Percentiles rank a stretch among this genome's conserved stretches.
These are phyloP conservation scores for Aspergillus viridinutans DNA, from an alignment of 2,329 filamentous ascomycete genomes.

Conservation along the genomic window DNA sequence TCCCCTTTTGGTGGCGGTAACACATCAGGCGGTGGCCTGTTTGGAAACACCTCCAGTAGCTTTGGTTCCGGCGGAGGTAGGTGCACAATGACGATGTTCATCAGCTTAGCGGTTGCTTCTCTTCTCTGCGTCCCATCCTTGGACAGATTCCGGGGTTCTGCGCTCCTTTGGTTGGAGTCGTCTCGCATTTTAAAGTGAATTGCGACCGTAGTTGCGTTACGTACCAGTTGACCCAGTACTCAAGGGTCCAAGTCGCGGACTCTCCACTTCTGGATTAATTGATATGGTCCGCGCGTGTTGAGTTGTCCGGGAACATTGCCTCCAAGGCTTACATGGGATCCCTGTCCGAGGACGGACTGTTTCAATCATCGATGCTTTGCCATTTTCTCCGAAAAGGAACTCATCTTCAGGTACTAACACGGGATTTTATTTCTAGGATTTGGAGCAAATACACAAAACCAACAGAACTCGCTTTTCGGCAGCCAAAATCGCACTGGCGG, in stretches of 20 bases:
- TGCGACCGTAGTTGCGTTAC: background rate
- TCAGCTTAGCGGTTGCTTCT: slow-evolving; percentile 25
- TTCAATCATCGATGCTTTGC: slow-evolving; percentile 1
- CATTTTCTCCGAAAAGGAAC: background rate
- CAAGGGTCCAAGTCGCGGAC: background rate
- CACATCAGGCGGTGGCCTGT: slow-evolving; percentile 30
- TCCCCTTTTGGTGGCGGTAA: slow-evolving; percentile 35
- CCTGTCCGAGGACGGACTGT: slow-evolving; percentile 2
- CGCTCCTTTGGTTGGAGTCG: background rate
- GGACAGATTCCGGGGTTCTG: slow-evolving; percentile 4
- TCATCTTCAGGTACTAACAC: slow-evolving; percentile 14
- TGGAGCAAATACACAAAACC: slow-evolving; percentile 30
- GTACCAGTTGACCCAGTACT: background rate
- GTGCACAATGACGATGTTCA: slow-evolving; percentile 24
- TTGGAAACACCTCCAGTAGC: slow-evolving; percentile 35
- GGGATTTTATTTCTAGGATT: slow-evolving; percentile 29
- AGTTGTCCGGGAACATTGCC: background rate
- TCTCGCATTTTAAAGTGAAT: background rate
- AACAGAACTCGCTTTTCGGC: slow-evolving; percentile 35
- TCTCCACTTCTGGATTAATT: background rate
- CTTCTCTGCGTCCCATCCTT: slow-evolving; percentile 8
- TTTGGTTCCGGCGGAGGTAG: slow-evolving; percentile 43
- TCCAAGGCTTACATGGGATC: slow-evolving; percentile 1
- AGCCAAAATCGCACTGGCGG: slow-evolving; percentile 26
- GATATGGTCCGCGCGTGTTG: background rate